phyloP scores from a whole-genome alignment of 345 rosid genomes.

The Anastatica hierochuntica region DNA sequence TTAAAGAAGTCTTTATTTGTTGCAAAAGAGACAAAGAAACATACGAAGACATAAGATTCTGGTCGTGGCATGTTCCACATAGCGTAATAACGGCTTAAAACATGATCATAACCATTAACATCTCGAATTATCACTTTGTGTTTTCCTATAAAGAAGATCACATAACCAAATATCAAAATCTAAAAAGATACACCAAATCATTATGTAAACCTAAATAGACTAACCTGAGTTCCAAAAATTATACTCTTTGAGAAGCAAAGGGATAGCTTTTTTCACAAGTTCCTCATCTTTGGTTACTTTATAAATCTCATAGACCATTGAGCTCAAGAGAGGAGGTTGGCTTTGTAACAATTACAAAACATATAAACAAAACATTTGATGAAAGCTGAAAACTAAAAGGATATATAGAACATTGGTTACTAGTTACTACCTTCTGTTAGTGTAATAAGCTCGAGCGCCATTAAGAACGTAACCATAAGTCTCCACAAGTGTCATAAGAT shows the following conservation, averaged over 20 bases:
- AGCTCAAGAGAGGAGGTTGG: conserved; percentile 84
- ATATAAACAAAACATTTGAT: too few species aligned
- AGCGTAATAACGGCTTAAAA: conserved; percentile 70
- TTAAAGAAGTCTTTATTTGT: too few species aligned
- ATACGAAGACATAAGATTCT: conserved; percentile 47
- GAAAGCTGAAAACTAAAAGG: too few species aligned
- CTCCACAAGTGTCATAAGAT: conserved; percentile 56
- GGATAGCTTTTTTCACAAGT: conserved; percentile 44
- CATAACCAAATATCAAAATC: neutral
- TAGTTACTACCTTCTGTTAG: too few species aligned
- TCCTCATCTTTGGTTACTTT: conserved; percentile 49
- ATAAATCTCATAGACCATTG: conserved; percentile 68
- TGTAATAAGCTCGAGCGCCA: conserved; percentile 76
- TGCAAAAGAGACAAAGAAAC: conserved; percentile 16
- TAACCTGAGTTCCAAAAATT: conserved; percentile 69
- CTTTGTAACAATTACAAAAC: too few species aligned
- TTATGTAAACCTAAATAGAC: conserved; percentile 14
- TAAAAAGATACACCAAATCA: neutral
- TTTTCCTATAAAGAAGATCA: conserved; percentile 37
- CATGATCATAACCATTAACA: conserved; percentile 34
- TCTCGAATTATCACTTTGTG: conserved; percentile 57
- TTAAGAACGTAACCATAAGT: conserved; percentile 65
- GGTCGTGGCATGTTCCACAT: conserved; percentile 90
- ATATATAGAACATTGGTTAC: too few species aligned
- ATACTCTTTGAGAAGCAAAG: conserved; percentile 65